phyloP scores from a whole-genome alignment of 2,329 filamentous ascomycete genomes.

The Nigrograna mackinnonii region DNA sequence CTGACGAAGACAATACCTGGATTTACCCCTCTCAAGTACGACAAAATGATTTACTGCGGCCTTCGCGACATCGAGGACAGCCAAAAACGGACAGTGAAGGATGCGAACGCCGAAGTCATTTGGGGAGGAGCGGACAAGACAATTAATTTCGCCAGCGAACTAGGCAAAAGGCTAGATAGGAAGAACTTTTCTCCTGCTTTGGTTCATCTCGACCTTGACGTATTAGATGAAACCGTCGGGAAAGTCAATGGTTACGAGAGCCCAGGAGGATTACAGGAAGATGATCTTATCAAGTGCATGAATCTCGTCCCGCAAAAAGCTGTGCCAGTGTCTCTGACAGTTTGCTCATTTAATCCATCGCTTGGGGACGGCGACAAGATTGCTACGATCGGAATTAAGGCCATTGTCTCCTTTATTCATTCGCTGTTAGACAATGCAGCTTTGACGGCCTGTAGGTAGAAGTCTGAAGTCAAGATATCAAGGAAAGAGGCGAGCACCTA shows the following conservation, averaged over 20 bases:
- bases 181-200: slow-evolving; percentile 17
- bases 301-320: slow-evolving; percentile 10
- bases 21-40: slow-evolving; percentile 15
- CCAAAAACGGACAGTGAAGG: slow-evolving; percentile 34
- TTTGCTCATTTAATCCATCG: slow-evolving; percentile 18
- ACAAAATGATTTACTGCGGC: slow-evolving; percentile 21
- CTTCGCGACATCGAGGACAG: slow-evolving; percentile 28
- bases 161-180: slow-evolving; percentile 2
- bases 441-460: not conserved
- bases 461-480: too few species aligned
- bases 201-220: slow-evolving; percentile 43
- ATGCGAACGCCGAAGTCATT: slow-evolving; percentile 22
- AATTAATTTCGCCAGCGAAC: slow-evolving; percentile 7
- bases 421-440: not conserved
- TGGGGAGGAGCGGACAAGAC: slow-evolving; percentile 9
- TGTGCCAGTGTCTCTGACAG: slow-evolving; percentile 8
- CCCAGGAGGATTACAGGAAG: slow-evolving; percentile 31
- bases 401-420: slow-evolving; percentile 6
- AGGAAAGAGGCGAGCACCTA: too few species aligned
- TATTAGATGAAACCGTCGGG: slow-evolving; percentile 37
- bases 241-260: slow-evolving; percentile 42
- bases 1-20: slow-evolving; percentile 37
- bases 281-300: slow-evolving; percentile 14
- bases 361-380: slow-evolving; percentile 17
- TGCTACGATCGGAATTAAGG: slow-evolving; percentile 11